phyloP scores from a whole-genome alignment of 805 yeast species.

The Candida vaughaniae region DNA sequence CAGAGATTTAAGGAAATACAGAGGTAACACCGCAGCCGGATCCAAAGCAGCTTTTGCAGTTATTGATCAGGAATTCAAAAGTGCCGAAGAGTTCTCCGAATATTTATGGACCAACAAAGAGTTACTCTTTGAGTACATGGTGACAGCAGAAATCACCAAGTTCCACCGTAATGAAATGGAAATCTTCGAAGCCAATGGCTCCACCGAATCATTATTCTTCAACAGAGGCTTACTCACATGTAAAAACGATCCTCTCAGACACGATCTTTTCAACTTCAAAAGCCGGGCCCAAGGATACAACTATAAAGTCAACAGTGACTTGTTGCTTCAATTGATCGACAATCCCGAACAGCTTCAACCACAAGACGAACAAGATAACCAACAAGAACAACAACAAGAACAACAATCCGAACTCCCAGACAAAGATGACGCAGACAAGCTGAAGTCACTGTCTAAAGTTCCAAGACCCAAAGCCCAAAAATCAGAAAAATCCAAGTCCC shows the following conservation, averaged over 20 bases:
- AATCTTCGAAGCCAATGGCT: slow-evolving; percentile 14
- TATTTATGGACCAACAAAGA: slow-evolving; percentile 27
- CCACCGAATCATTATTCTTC: slow-evolving; percentile 20
- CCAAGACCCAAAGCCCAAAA: too few relatives aligned
- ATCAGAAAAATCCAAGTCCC: too few relatives aligned
- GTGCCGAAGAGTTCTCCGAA: slow-evolving; percentile 24
- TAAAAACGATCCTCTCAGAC: slow-evolving; percentile 17
- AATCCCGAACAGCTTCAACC: too few relatives aligned
- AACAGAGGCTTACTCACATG: slow-evolving; percentile 5
- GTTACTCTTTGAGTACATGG: slow-evolving; percentile 27
- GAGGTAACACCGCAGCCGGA: slow-evolving; percentile 4
- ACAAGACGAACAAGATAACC: too few relatives aligned
- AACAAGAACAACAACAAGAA: too few relatives aligned
- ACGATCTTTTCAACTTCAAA: slow-evolving; percentile 19
- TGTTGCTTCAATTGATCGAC: not conserved
- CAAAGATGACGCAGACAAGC: too few relatives aligned
- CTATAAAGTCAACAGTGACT: not conserved
- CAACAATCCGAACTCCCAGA: too few relatives aligned
- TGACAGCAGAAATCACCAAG: slow-evolving; percentile 28
- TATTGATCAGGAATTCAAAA: slow-evolving; percentile 11
- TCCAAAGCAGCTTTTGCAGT: not conserved
- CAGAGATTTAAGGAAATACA: slow-evolving; percentile 9
- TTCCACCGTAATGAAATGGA: slow-evolving; percentile 34
- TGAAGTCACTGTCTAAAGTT: too few relatives aligned
- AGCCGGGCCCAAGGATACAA: slow-evolving; percentile 8